Conservation (phyloP, 805 yeast species). For the Zygosaccharomyces siamensis region DNA sequence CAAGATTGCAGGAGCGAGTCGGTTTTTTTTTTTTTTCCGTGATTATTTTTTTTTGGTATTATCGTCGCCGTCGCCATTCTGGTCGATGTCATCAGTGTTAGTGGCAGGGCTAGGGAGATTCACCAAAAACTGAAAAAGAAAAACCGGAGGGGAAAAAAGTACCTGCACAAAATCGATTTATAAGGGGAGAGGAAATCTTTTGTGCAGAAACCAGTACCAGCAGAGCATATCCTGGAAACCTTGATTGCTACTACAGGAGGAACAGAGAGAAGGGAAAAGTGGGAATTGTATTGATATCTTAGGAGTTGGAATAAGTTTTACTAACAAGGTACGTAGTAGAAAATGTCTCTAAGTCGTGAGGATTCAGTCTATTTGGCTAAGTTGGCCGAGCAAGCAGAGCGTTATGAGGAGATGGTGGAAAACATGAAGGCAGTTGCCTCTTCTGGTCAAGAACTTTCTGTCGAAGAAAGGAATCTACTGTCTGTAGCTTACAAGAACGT, state of each 20-base stretch:
- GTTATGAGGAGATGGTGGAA: slow-evolving; percentile 99
- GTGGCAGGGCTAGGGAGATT: slow-evolving; percentile 3
- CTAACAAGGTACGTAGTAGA: slow-evolving; percentile 8
- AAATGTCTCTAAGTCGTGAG: slow-evolving; percentile 86
- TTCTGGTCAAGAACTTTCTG: slow-evolving; percentile 89
- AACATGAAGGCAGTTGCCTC: slow-evolving; percentile 97
- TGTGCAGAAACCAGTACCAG: not conserved
- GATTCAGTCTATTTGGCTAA: slow-evolving; percentile 97
- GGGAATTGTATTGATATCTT: slow-evolving; percentile 1
- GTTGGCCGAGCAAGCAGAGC: slow-evolving; percentile 98
- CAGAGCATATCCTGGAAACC: too few species aligned
- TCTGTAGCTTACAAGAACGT: slow-evolving; percentile 98
- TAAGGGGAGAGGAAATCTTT: slow-evolving; percentile 1
- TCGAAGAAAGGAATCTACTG: slow-evolving; percentile 95
- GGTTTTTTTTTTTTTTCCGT: not conserved
- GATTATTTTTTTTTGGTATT: too few species aligned
- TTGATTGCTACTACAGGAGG: not conserved
- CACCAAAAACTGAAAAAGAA: slow-evolving; percentile 1
- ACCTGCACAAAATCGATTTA: slow-evolving; percentile 2
- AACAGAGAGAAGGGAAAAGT: not conserved
- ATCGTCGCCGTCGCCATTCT: too few species aligned
- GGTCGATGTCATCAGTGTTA: not conserved
- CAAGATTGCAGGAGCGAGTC: not conserved
- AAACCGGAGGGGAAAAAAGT: not conserved
- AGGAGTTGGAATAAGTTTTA: not conserved